Evolutionary conservation across 139 green algal species (phyloP), one percentile per base, ranked within the genome.

Genomic region (Tetradesmus obliquus): DNA sequence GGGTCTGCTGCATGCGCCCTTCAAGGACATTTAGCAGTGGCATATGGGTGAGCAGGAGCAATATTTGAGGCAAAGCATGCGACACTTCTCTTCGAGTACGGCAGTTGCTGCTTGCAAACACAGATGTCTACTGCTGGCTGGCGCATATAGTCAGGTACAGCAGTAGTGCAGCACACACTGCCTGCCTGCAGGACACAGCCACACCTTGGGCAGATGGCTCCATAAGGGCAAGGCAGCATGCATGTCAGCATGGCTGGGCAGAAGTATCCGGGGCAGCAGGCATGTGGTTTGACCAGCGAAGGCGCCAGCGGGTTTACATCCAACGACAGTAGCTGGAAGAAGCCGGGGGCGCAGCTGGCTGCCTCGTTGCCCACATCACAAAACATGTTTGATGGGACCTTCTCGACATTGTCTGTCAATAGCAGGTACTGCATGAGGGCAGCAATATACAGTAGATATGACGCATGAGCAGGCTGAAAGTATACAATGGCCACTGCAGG

Each of bases 191-290:
- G 74, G 17, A 0, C 3, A 54, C 17, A 54, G 54, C 62, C 10
- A 8, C 10, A 80, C 85, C 85, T 90, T 53, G 86, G 86, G 53
- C 86, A 90, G 19, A 55, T 66, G 6, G 86, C 51, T 19, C 86
- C 86, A 22, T 79, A 54, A 20, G 86, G 86, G 69, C 86, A 90
- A 24, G 86, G 86, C 4, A 90, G 3, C 66, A 90, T 90, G 51
- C 86, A 90, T 1, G 86, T 90, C 32, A 90, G 66, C 86, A 90
- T 90, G 7, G 53, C 86, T 53, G 86, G 86, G 20, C 86, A 90
- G 66, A 90, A 83, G 69, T 90, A 90, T 19, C 86, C 86, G 54
- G 86, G 86, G 66, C 86, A 90, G 86, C 86, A 90, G 17, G 69
- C 86, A 83, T 90, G 86, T 20, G 86, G 86, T 22, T 83, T 82